Evolutionary conservation across 768 basidiomycete genomes (phyloP), one percentile per base, ranked within the genome.

Genomic region (Pilatotrama ljubarskyi): DNA sequence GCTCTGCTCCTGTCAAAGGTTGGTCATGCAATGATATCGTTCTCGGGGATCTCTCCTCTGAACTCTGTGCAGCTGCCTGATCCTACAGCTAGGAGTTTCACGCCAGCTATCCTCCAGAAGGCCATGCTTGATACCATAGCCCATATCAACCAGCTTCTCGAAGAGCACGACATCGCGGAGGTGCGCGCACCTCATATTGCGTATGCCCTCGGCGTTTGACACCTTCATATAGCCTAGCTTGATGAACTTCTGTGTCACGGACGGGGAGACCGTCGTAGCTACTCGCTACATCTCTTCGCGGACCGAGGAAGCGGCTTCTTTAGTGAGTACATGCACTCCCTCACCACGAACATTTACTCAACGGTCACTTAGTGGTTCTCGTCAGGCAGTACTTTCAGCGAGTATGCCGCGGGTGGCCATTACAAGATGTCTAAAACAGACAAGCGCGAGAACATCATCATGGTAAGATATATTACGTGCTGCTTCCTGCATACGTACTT

Each of bases 361-460:
- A n/a, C n/a, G 32, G 10, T 51, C 10, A 24, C 6, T n/a, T 61
- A 93, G 85, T 96, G 94, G 89, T 96, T 93, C 74, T 95, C 95
- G 3, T 95, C 95, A 14, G 96, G 96, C 1, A 96, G 94, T 6
- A 87, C 90, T 22, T 98, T 98, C 68, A 91, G 89, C 55, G 94
- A 97, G 75, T 93, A 88, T 65, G 84, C 86, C 24, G 84, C 90
- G 64, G 93, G 92, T 5, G 92, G 93, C 22, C 89, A 95, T 70
- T 96, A 96, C 73, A 88, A 88, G 70, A 98, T 98, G 95, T 88
- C 88, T 5, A 98, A 97, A 74, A 84, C 88, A 32, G 95, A 98
- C 76, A 97, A 96, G 72, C 79, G 95, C 58, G 96, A 98, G 72
- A 92, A 94, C 66, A 97, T 98, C 66, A 94, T 99, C 66, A 89